phyloP scores from a whole-genome alignment of 192 early-diverging fungal species.

The Coemansia sp. region DNA sequence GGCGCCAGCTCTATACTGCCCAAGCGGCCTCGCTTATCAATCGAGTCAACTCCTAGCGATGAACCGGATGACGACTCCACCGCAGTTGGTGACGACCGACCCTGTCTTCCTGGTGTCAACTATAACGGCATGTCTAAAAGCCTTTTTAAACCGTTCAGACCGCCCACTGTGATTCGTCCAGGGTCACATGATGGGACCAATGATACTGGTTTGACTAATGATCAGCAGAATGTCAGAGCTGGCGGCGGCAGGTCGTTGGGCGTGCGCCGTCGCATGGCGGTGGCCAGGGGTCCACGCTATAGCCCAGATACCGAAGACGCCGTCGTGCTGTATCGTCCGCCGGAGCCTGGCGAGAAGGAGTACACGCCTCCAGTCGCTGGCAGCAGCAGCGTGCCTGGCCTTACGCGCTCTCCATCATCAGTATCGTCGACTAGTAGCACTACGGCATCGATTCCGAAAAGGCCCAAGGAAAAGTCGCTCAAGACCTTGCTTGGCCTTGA shows the following conservation, averaged over 20 bases:
- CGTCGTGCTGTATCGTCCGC: slow-evolving; percentile 84
- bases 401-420: slow-evolving; percentile 12
- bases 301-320: slow-evolving; percentile 85
- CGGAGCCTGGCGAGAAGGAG: slow-evolving; percentile 55
- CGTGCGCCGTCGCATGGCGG: slow-evolving; percentile 58
- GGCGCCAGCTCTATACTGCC: slow-evolving; percentile 1
- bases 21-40: slow-evolving; percentile 24
- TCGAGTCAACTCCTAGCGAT: neutral
- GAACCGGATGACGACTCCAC: slow-evolving; percentile 16
- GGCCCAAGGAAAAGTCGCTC: slow-evolving; percentile 46
- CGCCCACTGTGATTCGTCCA: slow-evolving; percentile 27
- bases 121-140: slow-evolving; percentile 56
- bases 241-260: slow-evolving; percentile 55
- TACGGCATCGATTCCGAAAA: slow-evolving; percentile 12
- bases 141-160: slow-evolving; percentile 56
- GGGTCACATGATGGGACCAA: slow-evolving; percentile 10
- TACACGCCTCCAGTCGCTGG: slow-evolving; percentile 53
- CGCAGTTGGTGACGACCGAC: slow-evolving; percentile 10
- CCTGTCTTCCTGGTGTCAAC: slow-evolving; percentile 49
- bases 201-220: neutral
- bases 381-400: slow-evolving; percentile 34
- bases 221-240: slow-evolving; percentile 6
- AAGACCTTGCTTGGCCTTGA: slow-evolving; percentile 57
- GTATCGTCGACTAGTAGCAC: slow-evolving; percentile 14
- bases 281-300: slow-evolving; percentile 68